A percentile compares a stretch with the other conserved stretches of the same genome.
Evolutionary conservation across 129 eudicot species (phyloP).

Genomic region (Lactuca sativa): DNA sequence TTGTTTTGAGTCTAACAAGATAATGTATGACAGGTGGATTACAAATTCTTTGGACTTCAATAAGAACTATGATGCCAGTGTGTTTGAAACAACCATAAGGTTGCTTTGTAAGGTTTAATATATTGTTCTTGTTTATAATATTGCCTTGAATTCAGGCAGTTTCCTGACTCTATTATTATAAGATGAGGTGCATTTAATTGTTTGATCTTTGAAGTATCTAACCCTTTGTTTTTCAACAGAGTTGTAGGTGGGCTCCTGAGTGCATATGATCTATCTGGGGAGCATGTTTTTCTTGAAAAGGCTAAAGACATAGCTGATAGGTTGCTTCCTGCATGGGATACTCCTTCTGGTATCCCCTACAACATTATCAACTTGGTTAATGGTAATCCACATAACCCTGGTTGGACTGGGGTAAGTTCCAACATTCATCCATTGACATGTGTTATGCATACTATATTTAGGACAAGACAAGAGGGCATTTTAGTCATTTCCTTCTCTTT

Average conservation of each 20-base stretch:
- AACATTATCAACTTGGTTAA: slow-evolving; percentile 83
- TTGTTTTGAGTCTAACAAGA: slow-evolving; percentile 14
- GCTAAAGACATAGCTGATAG: slow-evolving; percentile 93
- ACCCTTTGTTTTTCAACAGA: slow-evolving; percentile 32
- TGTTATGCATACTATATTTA: no score
- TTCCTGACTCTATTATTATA: neutral
- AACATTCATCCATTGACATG: neutral
- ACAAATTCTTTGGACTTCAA: slow-evolving; percentile 80
- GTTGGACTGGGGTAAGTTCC: slow-evolving; percentile 95
- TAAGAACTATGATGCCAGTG: slow-evolving; percentile 93
- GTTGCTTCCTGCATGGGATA: slow-evolving; percentile 89
- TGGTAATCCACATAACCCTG: slow-evolving; percentile 95
- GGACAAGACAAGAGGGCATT: neutral
- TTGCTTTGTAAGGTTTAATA: slow-evolving; percentile 73
- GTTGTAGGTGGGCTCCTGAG: slow-evolving; percentile 98
- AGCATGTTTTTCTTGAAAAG: slow-evolving; percentile 77
- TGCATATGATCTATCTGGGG: slow-evolving; percentile 89
- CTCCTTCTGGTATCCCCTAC: slow-evolving; percentile 85
- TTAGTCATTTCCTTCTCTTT: neutral
- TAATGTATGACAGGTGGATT: slow-evolving; percentile 65
- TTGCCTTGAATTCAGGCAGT: neutral
- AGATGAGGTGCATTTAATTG: slow-evolving; percentile 12
- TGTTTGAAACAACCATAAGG: slow-evolving; percentile 99
- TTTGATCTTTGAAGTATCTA: slow-evolving; percentile 9
- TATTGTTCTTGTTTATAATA: slow-evolving; percentile 23